Evolutionary conservation across 495 filamentous ascomycete species (phyloP).

Genomic region (Neurospora sp.): DNA sequence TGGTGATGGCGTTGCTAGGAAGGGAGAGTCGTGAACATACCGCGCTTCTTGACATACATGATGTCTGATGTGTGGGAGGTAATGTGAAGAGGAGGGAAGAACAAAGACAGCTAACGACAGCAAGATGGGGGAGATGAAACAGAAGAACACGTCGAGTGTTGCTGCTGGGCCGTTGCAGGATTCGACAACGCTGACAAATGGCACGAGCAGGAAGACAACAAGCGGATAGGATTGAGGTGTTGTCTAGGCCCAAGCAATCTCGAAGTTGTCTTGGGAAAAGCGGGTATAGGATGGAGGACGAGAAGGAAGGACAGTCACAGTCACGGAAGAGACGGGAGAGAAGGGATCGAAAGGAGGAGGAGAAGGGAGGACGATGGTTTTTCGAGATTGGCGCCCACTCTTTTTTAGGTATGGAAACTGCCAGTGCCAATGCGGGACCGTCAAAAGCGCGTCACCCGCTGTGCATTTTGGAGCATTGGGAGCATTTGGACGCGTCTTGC

Average conservation of each 20-base stretch:
- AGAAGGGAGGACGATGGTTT: not conserved
- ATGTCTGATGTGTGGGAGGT: conserved; percentile 12
- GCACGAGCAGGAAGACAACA: not conserved
- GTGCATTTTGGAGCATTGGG: not conserved
- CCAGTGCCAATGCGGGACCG: not conserved
- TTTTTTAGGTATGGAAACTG: not conserved
- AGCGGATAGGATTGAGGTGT: not conserved
- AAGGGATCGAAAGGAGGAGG: not conserved
- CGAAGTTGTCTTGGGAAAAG: not conserved
- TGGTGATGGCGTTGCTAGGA: not conserved
- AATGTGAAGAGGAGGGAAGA: not conserved
- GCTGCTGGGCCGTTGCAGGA: not conserved
- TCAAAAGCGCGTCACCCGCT: not conserved
- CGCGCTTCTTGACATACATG: conserved; percentile 53
- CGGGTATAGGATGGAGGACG: not conserved
- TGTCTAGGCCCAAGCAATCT: not conserved
- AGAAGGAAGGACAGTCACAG: conserved; percentile 2
- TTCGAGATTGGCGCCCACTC: not conserved
- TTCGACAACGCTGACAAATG: not conserved
- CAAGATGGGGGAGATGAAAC: not conserved
- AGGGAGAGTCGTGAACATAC: conserved; percentile 26
- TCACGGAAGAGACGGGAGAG: not conserved
- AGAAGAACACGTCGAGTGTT: not conserved
- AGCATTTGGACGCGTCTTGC: not conserved
- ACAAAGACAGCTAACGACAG: not conserved